Percentiles rank a stretch among this genome's conserved stretches.
Conservation (phyloP, 208 protist species). For the Phytomonas sp. region DNA sequence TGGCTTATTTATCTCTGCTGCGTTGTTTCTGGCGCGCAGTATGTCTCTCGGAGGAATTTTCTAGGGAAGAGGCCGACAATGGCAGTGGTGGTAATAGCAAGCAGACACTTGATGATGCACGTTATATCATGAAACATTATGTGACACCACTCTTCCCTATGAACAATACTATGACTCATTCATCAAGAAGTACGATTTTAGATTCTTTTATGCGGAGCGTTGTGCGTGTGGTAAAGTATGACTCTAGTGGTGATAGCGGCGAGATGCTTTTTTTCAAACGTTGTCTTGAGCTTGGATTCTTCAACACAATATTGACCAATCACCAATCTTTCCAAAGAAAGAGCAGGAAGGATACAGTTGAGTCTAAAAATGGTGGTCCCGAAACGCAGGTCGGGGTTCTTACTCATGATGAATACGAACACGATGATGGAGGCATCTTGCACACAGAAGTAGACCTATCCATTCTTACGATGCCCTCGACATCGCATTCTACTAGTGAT, state of each 20-base stretch:
- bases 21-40: constrained; percentile 59
- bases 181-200: background rate
- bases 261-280: constrained; percentile 63
- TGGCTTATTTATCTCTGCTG: constrained; percentile 41
- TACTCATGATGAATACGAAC: background rate
- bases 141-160: background rate
- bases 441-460: background rate
- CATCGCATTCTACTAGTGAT: constrained; percentile 13
- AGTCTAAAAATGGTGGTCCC: background rate
- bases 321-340: constrained; percentile 11
- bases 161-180: background rate
- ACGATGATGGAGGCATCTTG: background rate
- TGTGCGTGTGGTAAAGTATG: constrained; percentile 39
- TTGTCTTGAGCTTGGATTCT: constrained; percentile 17
- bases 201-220: constrained; percentile 18
- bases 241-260: constrained; percentile 49
- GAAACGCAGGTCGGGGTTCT: background rate
- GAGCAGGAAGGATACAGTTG: background rate
- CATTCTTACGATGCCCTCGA: background rate
- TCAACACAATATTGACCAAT: constrained; percentile 21
- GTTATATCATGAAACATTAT: constrained; percentile 19
- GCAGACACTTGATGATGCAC: constrained; percentile 29
- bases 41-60: constrained; percentile 38
- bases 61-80: constrained; percentile 12
- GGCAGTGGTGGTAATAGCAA: constrained; percentile 13